These are phyloP conservation scores for Bidens hawaiensis DNA, from an alignment of 140 eudicot species.

Conservation along the genomic window DNA sequence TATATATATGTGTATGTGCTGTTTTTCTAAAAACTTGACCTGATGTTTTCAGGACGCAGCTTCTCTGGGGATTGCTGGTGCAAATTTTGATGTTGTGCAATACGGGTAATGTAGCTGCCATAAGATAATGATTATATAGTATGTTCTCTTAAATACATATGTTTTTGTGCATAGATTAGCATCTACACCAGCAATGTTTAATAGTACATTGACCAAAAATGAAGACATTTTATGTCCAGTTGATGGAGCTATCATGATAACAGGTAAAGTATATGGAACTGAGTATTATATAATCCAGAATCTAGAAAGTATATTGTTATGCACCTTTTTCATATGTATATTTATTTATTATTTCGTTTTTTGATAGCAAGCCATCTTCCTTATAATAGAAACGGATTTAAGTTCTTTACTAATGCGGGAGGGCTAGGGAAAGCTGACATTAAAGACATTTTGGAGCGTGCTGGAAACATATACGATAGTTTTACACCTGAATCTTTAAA, in stretches of 20 bases:
- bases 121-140: not conserved
- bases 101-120: conserved; percentile 56
- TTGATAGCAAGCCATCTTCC: conserved; percentile 96
- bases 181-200: conserved; percentile 98
- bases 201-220: conserved; percentile 68
- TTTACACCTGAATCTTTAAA: conserved; percentile 52
- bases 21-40: conserved; percentile 11
- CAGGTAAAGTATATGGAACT: conserved; percentile 41
- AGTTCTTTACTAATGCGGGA: conserved; percentile 88
- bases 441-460: conserved; percentile 83
- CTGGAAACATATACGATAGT: conserved; percentile 57
- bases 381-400: conserved; percentile 85
- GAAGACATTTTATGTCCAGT: conserved; percentile 72
- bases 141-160: not conserved
- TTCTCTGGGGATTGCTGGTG: conserved; percentile 81
- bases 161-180: conserved; percentile 52
- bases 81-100: conserved; percentile 81
- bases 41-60: conserved; percentile 79
- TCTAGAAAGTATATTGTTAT: not conserved
- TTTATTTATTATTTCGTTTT: conserved; percentile 26
- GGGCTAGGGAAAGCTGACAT: conserved; percentile 97
- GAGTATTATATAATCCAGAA: not conserved
- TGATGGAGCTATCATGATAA: conserved; percentile 96
- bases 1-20: not conserved
- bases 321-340: conserved; percentile 2